A percentile compares a stretch with the other conserved stretches of the same genome.
Conservation (phyloP, 192 early-diverging fungal genomes). For the Coemansia sp. region DNA sequence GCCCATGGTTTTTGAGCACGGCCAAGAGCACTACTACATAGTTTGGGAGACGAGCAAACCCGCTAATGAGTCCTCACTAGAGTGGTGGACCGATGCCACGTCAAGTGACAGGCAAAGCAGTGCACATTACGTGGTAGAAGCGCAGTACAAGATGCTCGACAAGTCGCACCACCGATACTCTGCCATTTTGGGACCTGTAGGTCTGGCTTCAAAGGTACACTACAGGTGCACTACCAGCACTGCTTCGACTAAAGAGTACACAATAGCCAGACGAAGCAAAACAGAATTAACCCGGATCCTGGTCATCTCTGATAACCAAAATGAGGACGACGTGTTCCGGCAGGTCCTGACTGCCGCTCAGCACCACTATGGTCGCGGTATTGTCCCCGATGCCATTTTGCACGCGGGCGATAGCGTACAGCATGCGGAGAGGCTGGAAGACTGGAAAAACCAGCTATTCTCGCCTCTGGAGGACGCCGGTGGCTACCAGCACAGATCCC, state of each 20-base stretch:
- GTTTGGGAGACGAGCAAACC: slow-evolving; percentile 44
- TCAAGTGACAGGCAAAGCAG: background rate
- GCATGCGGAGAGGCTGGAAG: slow-evolving; percentile 52
- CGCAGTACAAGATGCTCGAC: slow-evolving; percentile 29
- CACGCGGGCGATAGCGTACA: slow-evolving; percentile 74
- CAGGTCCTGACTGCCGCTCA: slow-evolving; percentile 11
- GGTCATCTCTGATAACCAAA: slow-evolving; percentile 50
- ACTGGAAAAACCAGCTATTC: slow-evolving; percentile 70
- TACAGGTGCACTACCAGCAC: slow-evolving; percentile 27
- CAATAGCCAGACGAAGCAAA: slow-evolving; percentile 10
- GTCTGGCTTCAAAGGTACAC: slow-evolving; percentile 10
- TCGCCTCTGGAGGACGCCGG: slow-evolving; percentile 59
- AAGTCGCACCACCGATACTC: slow-evolving; percentile 34
- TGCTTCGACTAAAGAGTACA: slow-evolving; percentile 16
- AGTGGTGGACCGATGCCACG: slow-evolving; percentile 35
- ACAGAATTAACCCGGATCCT: slow-evolving; percentile 11
- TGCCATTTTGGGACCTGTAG: slow-evolving; percentile 35
- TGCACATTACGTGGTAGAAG: slow-evolving; percentile 10
- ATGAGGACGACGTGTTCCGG: slow-evolving; percentile 21
- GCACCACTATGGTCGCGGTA: slow-evolving; percentile 7
- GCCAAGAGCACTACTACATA: slow-evolving; percentile 39
- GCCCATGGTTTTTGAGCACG: slow-evolving; percentile 47
- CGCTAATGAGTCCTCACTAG: slow-evolving; percentile 11
- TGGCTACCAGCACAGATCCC: slow-evolving; percentile 55
- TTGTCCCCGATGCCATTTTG: slow-evolving; percentile 53